Evolutionary conservation across 345 rosid species (phyloP).

Genomic region (Noccaea bulbosa): DNA sequence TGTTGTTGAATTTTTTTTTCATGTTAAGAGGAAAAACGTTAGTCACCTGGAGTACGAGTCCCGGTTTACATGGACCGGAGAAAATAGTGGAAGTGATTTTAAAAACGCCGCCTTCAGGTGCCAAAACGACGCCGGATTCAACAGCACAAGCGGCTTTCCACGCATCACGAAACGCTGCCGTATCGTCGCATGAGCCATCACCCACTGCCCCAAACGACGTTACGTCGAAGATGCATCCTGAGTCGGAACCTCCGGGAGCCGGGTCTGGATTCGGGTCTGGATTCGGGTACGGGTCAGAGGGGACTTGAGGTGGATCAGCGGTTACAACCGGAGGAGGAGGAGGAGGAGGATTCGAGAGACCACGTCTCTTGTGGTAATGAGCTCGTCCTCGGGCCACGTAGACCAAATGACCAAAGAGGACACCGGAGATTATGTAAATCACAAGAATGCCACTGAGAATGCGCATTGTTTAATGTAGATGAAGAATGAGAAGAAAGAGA

Average conservation of each 20-base stretch:
- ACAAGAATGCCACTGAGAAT: conserved; percentile 33
- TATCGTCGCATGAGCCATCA: conserved; percentile 81
- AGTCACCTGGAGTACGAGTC: conserved; percentile 78
- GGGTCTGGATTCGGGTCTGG: conserved; percentile 36
- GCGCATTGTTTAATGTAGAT: conserved; percentile 30
- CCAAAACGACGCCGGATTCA: conserved; percentile 64
- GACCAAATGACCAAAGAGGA: conserved; percentile 31
- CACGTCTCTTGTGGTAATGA: conserved; percentile 69
- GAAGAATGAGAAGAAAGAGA: conserved; percentile 25
- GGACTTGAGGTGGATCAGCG: conserved; percentile 51
- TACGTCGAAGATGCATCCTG: conserved; percentile 63
- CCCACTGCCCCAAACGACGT: conserved; percentile 81
- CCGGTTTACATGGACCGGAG: conserved; percentile 87
- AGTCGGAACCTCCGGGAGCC: conserved; percentile 44
- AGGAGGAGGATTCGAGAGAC: conserved; percentile 34
- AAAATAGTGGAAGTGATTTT: conserved; percentile 87
- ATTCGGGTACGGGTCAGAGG: conserved; percentile 71
- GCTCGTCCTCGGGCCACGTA: conserved; percentile 56
- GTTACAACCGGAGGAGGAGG: conserved; percentile 25
- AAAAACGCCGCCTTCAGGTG: conserved; percentile 67
- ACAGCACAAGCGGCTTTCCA: conserved; percentile 95
- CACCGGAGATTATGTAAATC: conserved; percentile 29
- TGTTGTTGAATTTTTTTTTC: background rate
- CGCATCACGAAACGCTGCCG: conserved; percentile 70
- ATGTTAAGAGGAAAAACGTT: background rate